Conservation (phyloP, 441 rosid genomes). For the Pelargonium citronellum region DNA sequence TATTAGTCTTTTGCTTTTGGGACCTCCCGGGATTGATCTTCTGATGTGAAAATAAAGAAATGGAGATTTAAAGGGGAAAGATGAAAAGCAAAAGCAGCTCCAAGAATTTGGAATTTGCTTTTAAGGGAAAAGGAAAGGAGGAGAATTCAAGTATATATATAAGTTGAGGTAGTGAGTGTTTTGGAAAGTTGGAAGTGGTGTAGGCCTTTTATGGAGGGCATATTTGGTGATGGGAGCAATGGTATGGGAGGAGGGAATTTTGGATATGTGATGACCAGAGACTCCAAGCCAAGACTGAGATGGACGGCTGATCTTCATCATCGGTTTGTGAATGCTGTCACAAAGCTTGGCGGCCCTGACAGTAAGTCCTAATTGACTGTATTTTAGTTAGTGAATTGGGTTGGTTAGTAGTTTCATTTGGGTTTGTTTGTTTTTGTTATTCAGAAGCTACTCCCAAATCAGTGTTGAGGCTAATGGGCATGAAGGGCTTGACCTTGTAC, state of each 20-base stretch:
- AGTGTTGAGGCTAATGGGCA: slow-evolving; percentile 74
- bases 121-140: not conserved
- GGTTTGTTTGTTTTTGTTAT: slow-evolving; percentile 2
- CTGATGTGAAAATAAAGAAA: slow-evolving; percentile 2
- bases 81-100: not conserved
- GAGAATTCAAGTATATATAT: not conserved
- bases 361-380: slow-evolving; percentile 31
- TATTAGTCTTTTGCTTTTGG: slow-evolving; percentile 5
- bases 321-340: slow-evolving; percentile 61
- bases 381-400: not conserved
- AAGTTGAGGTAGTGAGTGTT: not conserved
- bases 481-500: slow-evolving; percentile 84
- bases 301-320: slow-evolving; percentile 77
- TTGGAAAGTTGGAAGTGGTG: not conserved
- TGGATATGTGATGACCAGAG: slow-evolving; percentile 64
- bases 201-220: not conserved
- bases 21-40: slow-evolving; percentile 3
- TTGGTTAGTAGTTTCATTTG: not conserved
- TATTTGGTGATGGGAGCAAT: not conserved
- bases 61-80: slow-evolving; percentile 1
- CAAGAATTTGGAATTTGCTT: slow-evolving; percentile 6
- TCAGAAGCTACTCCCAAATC: slow-evolving; percentile 91
- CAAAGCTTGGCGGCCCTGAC: slow-evolving; percentile 66
- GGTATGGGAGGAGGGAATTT: slow-evolving; percentile 20
- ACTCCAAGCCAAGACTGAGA: slow-evolving; percentile 58